Evolutionary conservation across 2,329 filamentous ascomycete genomes (phyloP), one percentile per base, ranked within the genome.

Genomic region (Plectosphaerella cucumerina): DNA sequence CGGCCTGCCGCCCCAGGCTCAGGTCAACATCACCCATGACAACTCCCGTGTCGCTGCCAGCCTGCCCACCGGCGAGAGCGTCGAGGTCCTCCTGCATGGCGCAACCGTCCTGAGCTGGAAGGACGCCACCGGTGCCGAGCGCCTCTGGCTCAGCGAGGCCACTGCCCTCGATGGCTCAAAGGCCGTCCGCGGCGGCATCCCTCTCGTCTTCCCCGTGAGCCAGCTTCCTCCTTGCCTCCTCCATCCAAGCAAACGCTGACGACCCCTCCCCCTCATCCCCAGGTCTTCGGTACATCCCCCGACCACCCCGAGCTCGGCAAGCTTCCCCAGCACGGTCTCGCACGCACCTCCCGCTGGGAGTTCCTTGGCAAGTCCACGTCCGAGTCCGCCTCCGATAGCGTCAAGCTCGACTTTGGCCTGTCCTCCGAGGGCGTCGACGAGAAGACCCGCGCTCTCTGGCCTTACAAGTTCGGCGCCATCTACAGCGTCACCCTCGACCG

Each of bases 341-440:
- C 93, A 37, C 90, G 94, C 60, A 92, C 82, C 64, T 89, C 86
- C 44, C 82, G 82, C 56, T 99, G 94, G 94, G 92, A 97, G 69
- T 96, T 94, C 67, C 79, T 99, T 48, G 92, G 92, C 64, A 95
- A 93, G 72, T 90, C 86, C 42, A 73, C 73, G 49, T 74, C 71
- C 58, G 73, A 75, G 65, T 51, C 69, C 69, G 44, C 74, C 73
- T 59, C 55, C 80, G 84, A 62, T 37, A 86, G 85, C 46, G 86
- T 97, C 58, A 97, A 96, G 78, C 85, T 99, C 54, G 94, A 99
- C 74, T 97, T 99, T 69, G 94, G 93, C 23, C 84, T 99, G 34
- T 90, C 87, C 48, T 81, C 84, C 23, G 77, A 81, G 48, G 87
- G 86, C 64, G 75, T 97, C 51, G 81, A 80, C 58, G 83, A 86